A percentile compares a stretch with the other conserved stretches of the same genome.
These are phyloP conservation scores for Medicago ruthenica DNA, from an alignment of 306 rosid genomes.

Conservation along the genomic window DNA sequence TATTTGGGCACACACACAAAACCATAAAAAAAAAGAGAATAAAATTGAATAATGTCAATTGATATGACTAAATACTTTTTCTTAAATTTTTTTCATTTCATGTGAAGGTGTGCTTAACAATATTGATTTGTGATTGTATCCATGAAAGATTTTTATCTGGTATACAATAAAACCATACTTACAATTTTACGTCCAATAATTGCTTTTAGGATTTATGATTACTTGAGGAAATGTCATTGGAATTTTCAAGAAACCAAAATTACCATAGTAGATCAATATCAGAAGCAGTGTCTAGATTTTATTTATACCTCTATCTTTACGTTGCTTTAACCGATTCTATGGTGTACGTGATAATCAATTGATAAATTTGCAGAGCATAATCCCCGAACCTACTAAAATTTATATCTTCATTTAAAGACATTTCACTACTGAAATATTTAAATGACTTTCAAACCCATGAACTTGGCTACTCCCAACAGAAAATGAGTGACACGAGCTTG, in stretches of 20 bases:
- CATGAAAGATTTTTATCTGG: too few species aligned
- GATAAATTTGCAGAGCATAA: background rate
- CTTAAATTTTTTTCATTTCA: too few species aligned
- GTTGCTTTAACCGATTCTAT: background rate
- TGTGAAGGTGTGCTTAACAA: too few species aligned
- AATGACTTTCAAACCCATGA: background rate
- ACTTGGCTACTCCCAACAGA: background rate
- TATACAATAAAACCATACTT: constrained; percentile 13
- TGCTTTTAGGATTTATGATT: background rate
- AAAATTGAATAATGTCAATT: too few species aligned
- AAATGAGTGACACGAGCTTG: background rate
- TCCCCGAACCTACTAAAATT: background rate
- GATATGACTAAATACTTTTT: too few species aligned
- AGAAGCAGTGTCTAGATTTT: too few species aligned
- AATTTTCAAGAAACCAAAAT: background rate
- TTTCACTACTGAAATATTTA: background rate
- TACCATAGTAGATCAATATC: too few species aligned
- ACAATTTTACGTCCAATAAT: constrained; percentile 13
- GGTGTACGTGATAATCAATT: background rate
- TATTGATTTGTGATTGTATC: too few species aligned
- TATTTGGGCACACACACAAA: too few species aligned
- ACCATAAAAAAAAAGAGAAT: too few species aligned
- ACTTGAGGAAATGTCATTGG: constrained; percentile 1
- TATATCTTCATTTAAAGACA: background rate
- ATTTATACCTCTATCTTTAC: too few species aligned